Evolutionary conservation across 306 rosid genomes (phyloP).

Genomic region (Dryas octopetala): DNA sequence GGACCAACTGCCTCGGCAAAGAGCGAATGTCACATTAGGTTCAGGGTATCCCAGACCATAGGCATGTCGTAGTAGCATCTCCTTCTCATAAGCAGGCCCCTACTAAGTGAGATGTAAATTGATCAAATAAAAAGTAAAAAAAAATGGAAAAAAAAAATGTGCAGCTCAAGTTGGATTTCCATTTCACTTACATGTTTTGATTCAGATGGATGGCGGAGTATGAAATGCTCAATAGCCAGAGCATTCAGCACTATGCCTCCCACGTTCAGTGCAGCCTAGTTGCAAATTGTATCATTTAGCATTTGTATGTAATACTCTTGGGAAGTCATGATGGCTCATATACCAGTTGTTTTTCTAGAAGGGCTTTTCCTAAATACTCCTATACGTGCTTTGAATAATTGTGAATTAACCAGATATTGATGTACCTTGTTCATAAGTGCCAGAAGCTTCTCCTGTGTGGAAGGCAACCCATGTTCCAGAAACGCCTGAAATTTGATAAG

Average conservation of each 20-base stretch:
- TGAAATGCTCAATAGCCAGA: slow-evolving; percentile 89
- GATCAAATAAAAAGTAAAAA: background rate
- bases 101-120: slow-evolving; percentile 8
- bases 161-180: background rate
- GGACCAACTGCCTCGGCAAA: slow-evolving; percentile 89
- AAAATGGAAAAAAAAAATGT: background rate
- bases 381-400: background rate
- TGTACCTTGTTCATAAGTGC: slow-evolving; percentile 80
- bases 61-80: slow-evolving; percentile 57
- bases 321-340: too few relatives aligned
- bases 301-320: background rate
- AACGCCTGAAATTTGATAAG: slow-evolving; percentile 63
- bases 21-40: slow-evolving; percentile 82
- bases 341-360: background rate
- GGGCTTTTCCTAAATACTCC: background rate
- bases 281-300: slow-evolving; percentile 11
- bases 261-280: slow-evolving; percentile 78
- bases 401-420: background rate
- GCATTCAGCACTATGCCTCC: slow-evolving; percentile 89
- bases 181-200: slow-evolving; percentile 54
- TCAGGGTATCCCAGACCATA: slow-evolving; percentile 92
- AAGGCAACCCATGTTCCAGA: slow-evolving; percentile 80
- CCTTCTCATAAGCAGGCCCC: slow-evolving; percentile 69
- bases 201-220: slow-evolving; percentile 76
- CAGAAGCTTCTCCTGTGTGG: slow-evolving; percentile 63